phyloP scores from a whole-genome alignment of 768 basidiomycete genomes.

The Megacollybia marginata region DNA sequence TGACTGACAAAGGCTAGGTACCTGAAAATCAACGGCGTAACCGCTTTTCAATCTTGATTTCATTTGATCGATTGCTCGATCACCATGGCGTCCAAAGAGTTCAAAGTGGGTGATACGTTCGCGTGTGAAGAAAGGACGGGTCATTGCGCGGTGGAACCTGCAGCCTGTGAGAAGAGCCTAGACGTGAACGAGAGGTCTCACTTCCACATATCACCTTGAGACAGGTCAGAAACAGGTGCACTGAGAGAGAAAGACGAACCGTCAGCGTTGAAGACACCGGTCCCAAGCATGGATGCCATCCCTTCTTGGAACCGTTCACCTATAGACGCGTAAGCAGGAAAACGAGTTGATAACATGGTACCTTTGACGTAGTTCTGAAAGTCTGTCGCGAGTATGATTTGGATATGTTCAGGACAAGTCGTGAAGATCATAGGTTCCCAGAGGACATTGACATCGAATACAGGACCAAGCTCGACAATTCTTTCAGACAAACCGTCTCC shows the following conservation, averaged over 20 bases:
- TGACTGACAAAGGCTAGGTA: constrained; percentile 9
- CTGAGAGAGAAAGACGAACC: constrained; percentile 27
- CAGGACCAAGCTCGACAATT: constrained; percentile 29
- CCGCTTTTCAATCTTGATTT: constrained; percentile 42
- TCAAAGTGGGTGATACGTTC: constrained; percentile 56
- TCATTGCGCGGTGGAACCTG: constrained; percentile 58
- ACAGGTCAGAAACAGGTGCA: constrained; percentile 27
- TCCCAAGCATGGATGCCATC: constrained; percentile 46
- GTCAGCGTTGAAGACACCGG: constrained; percentile 65
- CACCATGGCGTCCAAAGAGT: constrained; percentile 49
- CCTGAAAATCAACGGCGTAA: constrained; percentile 54
- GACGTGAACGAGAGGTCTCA: constrained; percentile 8
- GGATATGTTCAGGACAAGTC: constrained; percentile 46
- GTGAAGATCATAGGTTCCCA: constrained; percentile 42
- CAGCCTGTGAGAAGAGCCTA: background rate
- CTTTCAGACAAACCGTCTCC: constrained; percentile 35
- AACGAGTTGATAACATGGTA: constrained; percentile 7
- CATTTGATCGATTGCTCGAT: constrained; percentile 32
- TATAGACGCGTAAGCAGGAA: constrained; percentile 9
- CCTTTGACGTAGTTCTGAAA: constrained; percentile 58
- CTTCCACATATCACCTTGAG: constrained; percentile 43
- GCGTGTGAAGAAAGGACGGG: constrained; percentile 56
- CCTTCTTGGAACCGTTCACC: constrained; percentile 35
- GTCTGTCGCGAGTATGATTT: constrained; percentile 48
- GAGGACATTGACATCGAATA: constrained; percentile 36